Evolutionary conservation across 208 protist species (phyloP), one percentile per base, ranked within the genome.

Genomic region (Trypanosoma brucei): DNA sequence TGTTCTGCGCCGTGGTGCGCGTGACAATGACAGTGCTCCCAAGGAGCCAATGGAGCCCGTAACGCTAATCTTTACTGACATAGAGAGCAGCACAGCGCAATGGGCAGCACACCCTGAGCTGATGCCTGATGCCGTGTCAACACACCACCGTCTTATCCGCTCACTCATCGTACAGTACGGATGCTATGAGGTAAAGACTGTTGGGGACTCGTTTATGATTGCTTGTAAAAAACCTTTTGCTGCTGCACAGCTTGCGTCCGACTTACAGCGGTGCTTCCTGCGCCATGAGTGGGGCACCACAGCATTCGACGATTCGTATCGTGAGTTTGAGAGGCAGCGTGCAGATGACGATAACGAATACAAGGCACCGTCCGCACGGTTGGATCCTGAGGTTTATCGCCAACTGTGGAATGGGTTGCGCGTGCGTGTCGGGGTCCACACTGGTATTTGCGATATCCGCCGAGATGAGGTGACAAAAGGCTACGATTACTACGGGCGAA

Each of bases 181-280:
- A 59, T 79, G 76, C 68, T 92, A 92, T 65, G 82, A 89, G 70
- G 84, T 92, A 62, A 92, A 92, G 75, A 92, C 80, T 58, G 76
- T 89, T 34, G 84, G 84, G 39, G 84, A 92, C 78, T 76, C 84
- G 53, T 89, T 92, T 34, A 54, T 54, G 50, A 54, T 54, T 31
- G 50, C 50, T 6, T 54, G 50, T n/a, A 6, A n/a, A 34, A 54
- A n/a, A 8, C 9, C 50, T 8, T 54, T 34, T n/a, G 50, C 50
- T 5, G 50, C 50, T 34, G 50, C 30, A 34, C 9, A 54, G 50
- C 50, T 54, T 31, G 50, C 31, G 50, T n/a, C 9, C 22, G 50
- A 54, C 50, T n/a, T 54, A n/a, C 50, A 54, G 50, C 50, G 6
- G 50, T 8, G 6, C 9, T 54, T 54, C 6, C 73, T 83, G 22